Conservation (phyloP, 1,284 basidiomycete genomes). For the Dichomitus squalens region DNA sequence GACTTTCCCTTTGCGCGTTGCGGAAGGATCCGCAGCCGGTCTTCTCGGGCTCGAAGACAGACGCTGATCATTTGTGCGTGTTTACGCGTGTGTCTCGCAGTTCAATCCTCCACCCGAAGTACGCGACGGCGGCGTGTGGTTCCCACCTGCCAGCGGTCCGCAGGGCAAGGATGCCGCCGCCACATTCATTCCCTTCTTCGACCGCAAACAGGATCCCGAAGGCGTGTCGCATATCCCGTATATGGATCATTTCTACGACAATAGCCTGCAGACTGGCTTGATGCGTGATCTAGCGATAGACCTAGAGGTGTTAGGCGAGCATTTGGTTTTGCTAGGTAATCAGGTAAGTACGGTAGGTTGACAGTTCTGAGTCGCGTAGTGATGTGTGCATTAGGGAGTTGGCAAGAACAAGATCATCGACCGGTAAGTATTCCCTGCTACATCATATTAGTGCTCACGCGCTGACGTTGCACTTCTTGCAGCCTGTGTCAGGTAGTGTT, state of each 20-base stretch:
- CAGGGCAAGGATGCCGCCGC: slow-evolving; percentile 30
- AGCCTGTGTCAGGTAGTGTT: slow-evolving; percentile 27
- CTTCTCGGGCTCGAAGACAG: neutral
- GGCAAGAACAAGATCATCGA: slow-evolving; percentile 74
- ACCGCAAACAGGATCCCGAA: slow-evolving; percentile 48
- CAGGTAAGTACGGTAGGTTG: slow-evolving; percentile 42
- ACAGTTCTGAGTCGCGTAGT: neutral
- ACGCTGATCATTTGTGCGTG: neutral
- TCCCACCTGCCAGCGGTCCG: slow-evolving; percentile 43
- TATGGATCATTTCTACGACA: slow-evolving; percentile 72
- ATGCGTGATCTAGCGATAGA: slow-evolving; percentile 68
- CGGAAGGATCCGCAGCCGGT: neutral
- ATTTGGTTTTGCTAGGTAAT: slow-evolving; percentile 67
- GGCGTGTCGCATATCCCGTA: slow-evolving; percentile 62
- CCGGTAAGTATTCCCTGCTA: slow-evolving; percentile 33
- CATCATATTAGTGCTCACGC: too few species aligned
- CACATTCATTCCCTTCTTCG: slow-evolving; percentile 51
- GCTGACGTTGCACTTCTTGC: neutral
- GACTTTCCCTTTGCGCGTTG: neutral
- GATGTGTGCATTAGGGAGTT: slow-evolving; percentile 46
- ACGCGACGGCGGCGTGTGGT: slow-evolving; percentile 42
- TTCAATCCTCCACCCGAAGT: slow-evolving; percentile 51
- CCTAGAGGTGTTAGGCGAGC: slow-evolving; percentile 58
- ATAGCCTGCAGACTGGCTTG: slow-evolving; percentile 63
- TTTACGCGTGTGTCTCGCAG: slow-evolving; percentile 31